phyloP scores from a whole-genome alignment of 352 stramenopile genomes.

The Poterioochromonas sp. region DNA sequence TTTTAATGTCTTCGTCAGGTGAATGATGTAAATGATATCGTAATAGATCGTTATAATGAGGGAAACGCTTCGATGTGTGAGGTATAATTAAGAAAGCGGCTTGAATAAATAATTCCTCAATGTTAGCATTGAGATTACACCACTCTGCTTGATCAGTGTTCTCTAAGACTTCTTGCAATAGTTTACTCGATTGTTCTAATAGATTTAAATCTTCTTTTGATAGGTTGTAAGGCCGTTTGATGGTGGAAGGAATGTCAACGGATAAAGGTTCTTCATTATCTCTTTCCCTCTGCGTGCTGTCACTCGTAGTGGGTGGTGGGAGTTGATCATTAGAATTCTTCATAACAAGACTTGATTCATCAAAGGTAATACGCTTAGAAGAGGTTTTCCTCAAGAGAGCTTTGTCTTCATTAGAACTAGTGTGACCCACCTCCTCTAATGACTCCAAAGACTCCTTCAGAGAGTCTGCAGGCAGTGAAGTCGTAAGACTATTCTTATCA shows the following conservation, averaged over 20 bases:
- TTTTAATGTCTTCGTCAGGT: neutral
- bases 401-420: too few relatives aligned
- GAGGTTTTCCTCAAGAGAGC: too few relatives aligned
- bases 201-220: neutral
- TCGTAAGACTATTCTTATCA: too few relatives aligned
- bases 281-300: neutral
- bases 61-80: too few relatives aligned
- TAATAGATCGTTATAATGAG: too few relatives aligned
- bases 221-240: neutral
- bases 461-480: too few relatives aligned
- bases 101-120: constrained; percentile 24
- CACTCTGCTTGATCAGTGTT: neutral
- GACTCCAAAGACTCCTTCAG: too few relatives aligned
- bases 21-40: neutral
- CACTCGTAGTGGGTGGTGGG: neutral
- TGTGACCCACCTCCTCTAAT: too few relatives aligned
- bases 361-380: neutral
- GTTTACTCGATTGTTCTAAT: neutral
- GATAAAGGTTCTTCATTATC: too few relatives aligned
- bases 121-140: neutral
- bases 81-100: constrained; percentile 21
- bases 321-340: neutral
- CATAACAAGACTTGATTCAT: neutral
- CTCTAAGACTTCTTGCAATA: neutral
- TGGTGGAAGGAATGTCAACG: neutral